Percentiles rank a stretch among this genome's conserved stretches.
Conservation (phyloP, 2,329 filamentous ascomycete species). For the Ceratocystis eucalypticola region DNA sequence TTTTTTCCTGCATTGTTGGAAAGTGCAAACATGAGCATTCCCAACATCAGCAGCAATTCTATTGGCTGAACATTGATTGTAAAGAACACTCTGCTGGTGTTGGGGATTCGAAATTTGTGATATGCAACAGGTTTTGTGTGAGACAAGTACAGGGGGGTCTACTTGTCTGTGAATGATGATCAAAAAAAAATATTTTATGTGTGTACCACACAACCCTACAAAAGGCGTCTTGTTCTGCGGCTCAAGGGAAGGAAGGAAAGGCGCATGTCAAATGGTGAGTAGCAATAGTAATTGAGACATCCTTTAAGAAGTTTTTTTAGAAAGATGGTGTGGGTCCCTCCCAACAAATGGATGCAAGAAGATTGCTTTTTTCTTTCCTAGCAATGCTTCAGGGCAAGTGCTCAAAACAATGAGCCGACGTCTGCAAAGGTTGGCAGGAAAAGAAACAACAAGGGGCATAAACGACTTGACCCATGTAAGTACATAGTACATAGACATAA, state of each 20-base stretch:
- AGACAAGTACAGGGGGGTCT: background rate
- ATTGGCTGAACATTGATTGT: slow-evolving; percentile 7
- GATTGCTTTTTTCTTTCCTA: background rate
- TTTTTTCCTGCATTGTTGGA: background rate
- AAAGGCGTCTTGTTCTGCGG: slow-evolving; percentile 1
- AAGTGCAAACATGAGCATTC: background rate
- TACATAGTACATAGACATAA: background rate
- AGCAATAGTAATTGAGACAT: background rate
- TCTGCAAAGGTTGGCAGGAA: background rate
- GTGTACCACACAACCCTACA: background rate
- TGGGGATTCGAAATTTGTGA: slow-evolving; percentile 7
- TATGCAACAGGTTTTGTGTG: slow-evolving; percentile 1
- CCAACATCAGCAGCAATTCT: slow-evolving; percentile 12
- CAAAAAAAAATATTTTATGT: background rate
- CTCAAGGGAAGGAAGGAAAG: slow-evolving; percentile 7
- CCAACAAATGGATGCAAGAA: slow-evolving; percentile 16
- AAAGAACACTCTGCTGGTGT: background rate
- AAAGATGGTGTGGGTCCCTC: slow-evolving; percentile 14
- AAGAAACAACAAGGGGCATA: slow-evolving; percentile 3
- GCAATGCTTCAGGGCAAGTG: background rate
- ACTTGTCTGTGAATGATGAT: background rate
- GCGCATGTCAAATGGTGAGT: slow-evolving; percentile 1
- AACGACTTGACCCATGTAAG: background rate
- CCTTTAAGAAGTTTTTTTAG: slow-evolving; percentile 7
- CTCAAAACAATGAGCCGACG: background rate